Base-by-base conservation (phyloP, 805 yeast species). In the Zygoascus bituminiphila region DNA sequence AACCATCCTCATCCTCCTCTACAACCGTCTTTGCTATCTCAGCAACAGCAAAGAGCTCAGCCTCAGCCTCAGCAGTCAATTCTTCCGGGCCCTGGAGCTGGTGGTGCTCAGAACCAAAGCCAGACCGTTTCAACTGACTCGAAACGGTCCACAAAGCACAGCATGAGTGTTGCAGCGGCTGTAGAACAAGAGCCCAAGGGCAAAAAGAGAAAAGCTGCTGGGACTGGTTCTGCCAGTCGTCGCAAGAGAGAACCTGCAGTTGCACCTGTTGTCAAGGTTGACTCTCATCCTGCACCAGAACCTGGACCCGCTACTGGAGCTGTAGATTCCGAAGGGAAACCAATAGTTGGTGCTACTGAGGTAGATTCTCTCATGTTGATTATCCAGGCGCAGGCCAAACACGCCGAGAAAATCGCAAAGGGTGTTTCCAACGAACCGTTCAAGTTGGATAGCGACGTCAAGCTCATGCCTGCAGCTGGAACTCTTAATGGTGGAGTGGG, bases 281-380 rank as follows among this genome's bases (percentile, higher is more conserved):
- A 15, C 20, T 17, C 22, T 15, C 20, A 15, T 17, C 22, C 39
- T 8, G 22, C 10, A 14, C 9, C 8, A 9, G 20, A 39, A 12
- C 15, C 24, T 20, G 42, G 42, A 17, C 19, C 39, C n/a, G 25
- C 5, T 21, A 5, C 8, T 39, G 10, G 4, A 19, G 42, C 21
- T 4, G 22, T 36, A 17, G 22, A 36, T 19, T 17, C 20, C 4
- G 22, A 15, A 5, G 39, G 22, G 21, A 19, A 20, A 19, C 54
- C 54, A 2, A 20, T 82, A 20, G 64, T 87, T 5, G 96, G 96
- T 1, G 88, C 89, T 23, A 89, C 96, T 0, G 85, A 85, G 60
- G 86, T 89, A 23, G 98, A 89, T 66, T 94, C 84, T 58, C 69
- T 89, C 59, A 88, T 89, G 96, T 71, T 89, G 44, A 85, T 88